A percentile compares a stretch with the other conserved stretches of the same genome.
These are phyloP conservation scores for Mycena latifolia DNA, from an alignment of 768 basidiomycete genomes.

Conservation along the genomic window DNA sequence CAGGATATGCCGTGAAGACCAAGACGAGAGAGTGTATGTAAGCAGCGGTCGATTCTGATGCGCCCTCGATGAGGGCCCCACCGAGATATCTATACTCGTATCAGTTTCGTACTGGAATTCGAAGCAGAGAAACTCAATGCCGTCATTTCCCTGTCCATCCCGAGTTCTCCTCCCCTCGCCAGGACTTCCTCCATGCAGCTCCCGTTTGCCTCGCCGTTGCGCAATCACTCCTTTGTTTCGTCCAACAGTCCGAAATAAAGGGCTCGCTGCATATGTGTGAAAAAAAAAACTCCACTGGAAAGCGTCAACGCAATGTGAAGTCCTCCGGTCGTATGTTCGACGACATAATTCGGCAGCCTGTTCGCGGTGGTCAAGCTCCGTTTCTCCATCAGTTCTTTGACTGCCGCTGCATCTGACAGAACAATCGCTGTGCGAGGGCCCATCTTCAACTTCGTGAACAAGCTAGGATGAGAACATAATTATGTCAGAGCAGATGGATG, in stretches of 20 bases:
- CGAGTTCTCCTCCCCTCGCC: constrained; percentile 18
- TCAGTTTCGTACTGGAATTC: no score
- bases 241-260: constrained; percentile 46
- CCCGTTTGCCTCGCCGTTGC: constrained; percentile 43
- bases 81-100: constrained; percentile 43
- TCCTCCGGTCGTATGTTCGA: constrained; percentile 35
- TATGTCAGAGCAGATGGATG: not conserved
- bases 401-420: constrained; percentile 37
- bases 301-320: constrained; percentile 33
- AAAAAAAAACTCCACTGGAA: constrained; percentile 26
- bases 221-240: constrained; percentile 41
- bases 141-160: constrained; percentile 23
- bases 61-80: constrained; percentile 46
- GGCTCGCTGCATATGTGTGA: constrained; percentile 27
- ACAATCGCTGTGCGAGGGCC: constrained; percentile 40
- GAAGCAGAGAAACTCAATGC: no score
- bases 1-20: constrained; percentile 41
- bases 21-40: constrained; percentile 41
- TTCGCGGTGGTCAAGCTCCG: constrained; percentile 39
- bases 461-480: not conserved
- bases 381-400: constrained; percentile 45
- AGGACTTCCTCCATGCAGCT: constrained; percentile 51
- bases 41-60: constrained; percentile 45
- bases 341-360: constrained; percentile 40
- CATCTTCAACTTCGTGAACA: constrained; percentile 33